These are phyloP conservation scores for Cynanchum wilfordii DNA, from an alignment of 257 asterid genomes.

Conservation along the genomic window DNA sequence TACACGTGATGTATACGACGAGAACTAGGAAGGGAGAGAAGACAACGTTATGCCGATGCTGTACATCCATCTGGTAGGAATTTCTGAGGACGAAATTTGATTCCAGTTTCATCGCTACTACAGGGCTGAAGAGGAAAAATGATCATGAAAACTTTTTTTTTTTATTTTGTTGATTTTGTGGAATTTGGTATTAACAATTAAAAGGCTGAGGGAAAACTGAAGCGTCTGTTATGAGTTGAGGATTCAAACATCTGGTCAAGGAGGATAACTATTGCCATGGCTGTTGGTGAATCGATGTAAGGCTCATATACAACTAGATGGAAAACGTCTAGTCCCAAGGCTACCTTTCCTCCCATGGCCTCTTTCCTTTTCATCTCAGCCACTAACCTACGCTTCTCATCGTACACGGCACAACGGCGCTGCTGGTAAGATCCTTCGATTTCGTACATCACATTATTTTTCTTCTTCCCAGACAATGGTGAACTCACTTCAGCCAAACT, in stretches of 20 bases:
- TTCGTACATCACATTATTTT: slow-evolving; percentile 22
- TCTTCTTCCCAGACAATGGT: slow-evolving; percentile 4
- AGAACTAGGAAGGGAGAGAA: background rate
- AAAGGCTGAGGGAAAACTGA: background rate
- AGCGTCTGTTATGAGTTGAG: slow-evolving; percentile 8
- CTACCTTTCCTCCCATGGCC: slow-evolving; percentile 38
- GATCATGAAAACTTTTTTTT: no score
- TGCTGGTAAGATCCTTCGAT: slow-evolving; percentile 53
- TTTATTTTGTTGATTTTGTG: background rate
- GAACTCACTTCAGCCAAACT: slow-evolving; percentile 42
- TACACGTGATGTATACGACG: background rate
- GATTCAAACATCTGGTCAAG: slow-evolving; percentile 68
- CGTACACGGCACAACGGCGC: slow-evolving; percentile 51
- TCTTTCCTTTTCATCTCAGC: slow-evolving; percentile 71
- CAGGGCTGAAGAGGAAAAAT: no score
- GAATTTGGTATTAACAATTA: background rate
- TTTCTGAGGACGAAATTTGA: no score
- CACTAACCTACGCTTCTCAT: slow-evolving; percentile 42
- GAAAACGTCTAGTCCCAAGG: slow-evolving; percentile 58
- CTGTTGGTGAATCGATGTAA: slow-evolving; percentile 38
- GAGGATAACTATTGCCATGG: slow-evolving; percentile 64
- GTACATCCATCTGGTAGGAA: no score
- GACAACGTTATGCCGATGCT: no score
- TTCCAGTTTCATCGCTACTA: no score
- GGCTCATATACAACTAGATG: slow-evolving; percentile 46